A percentile compares a stretch with the other conserved stretches of the same genome.
These are phyloP conservation scores for Schoenoplectus triqueter DNA, from an alignment of 202 grass and related monocot species.

Conservation along the genomic window DNA sequence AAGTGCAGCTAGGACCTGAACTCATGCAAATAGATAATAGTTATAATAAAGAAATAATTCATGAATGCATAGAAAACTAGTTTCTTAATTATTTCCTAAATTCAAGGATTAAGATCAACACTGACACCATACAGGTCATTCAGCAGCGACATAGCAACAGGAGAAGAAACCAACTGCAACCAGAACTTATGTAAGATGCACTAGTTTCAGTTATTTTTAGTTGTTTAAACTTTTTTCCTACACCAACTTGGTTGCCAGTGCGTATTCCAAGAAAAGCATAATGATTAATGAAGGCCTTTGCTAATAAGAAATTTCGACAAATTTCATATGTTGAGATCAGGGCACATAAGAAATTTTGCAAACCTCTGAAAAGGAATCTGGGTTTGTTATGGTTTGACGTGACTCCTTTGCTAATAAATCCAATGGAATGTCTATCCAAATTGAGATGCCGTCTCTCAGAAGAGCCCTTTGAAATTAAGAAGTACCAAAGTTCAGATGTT, in stretches of 20 bases:
- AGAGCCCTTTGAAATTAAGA: conserved; percentile 53
- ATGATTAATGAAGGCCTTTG: too few species aligned
- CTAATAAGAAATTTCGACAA: too few species aligned
- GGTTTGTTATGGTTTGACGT: conserved; percentile 44
- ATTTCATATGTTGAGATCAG: conserved; percentile 2
- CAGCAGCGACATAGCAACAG: too few species aligned
- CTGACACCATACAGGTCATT: background rate
- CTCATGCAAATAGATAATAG: background rate
- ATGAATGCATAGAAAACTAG: background rate
- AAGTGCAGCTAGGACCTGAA: conserved; percentile 56
- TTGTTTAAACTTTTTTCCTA: conserved; percentile 13
- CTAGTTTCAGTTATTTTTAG: background rate
- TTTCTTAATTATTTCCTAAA: too few species aligned
- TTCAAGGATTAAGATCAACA: too few species aligned
- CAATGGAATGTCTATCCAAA: conserved; percentile 85
- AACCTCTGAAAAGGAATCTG: conserved; percentile 71
- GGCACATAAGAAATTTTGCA: conserved; percentile 19
- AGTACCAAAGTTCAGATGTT: background rate
- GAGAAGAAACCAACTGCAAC: background rate
- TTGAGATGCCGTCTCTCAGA: conserved; percentile 81
- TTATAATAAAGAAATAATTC: background rate
- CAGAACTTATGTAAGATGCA: background rate
- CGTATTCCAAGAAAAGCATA: background rate
- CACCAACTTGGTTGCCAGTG: background rate
- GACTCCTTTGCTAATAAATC: conserved; percentile 64